Evolutionary conservation across 1,284 basidiomycete species (phyloP).

Genomic region (Pulchroboletus neoregius): DNA sequence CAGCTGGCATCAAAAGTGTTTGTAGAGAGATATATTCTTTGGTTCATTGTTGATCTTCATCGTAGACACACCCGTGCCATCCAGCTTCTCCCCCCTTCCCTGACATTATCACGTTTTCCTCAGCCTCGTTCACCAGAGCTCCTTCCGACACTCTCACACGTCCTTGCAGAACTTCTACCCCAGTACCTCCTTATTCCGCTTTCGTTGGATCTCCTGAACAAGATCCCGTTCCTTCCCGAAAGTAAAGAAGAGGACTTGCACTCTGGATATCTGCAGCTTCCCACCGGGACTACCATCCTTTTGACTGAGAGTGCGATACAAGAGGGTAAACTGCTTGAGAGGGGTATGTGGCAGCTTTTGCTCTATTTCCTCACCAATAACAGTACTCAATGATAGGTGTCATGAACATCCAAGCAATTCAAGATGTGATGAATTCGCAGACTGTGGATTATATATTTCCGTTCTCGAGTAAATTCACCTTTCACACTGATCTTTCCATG

Average conservation of each 20-base stretch:
- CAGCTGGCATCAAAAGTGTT: conserved; percentile 65
- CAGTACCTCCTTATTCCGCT: conserved; percentile 48
- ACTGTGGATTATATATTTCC: conserved; percentile 80
- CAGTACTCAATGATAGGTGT: conserved; percentile 44
- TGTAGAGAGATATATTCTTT: conserved; percentile 25
- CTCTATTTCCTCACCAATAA: neutral
- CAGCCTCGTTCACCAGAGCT: conserved; percentile 34
- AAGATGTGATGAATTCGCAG: conserved; percentile 65
- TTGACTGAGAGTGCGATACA: conserved; percentile 65
- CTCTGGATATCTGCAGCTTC: conserved; percentile 72
- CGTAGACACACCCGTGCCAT: conserved; percentile 65
- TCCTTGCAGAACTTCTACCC: conserved; percentile 58
- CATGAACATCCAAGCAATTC: conserved; percentile 64
- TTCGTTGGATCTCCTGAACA: conserved; percentile 60
- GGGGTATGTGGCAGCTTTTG: conserved; percentile 38
- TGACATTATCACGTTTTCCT: conserved; percentile 64
- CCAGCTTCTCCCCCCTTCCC: conserved; percentile 63
- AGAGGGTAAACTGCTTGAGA: conserved; percentile 64
- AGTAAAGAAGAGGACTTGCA: conserved; percentile 73
- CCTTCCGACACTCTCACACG: conserved; percentile 45
- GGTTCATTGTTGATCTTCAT: conserved; percentile 5
- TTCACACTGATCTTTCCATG: conserved; percentile 70
- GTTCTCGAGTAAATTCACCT: conserved; percentile 64
- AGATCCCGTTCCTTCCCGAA: conserved; percentile 56
- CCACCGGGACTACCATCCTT: conserved; percentile 58